Conservation (phyloP, 2,329 filamentous ascomycete genomes). For the Rhexocercosporidium sp. region DNA sequence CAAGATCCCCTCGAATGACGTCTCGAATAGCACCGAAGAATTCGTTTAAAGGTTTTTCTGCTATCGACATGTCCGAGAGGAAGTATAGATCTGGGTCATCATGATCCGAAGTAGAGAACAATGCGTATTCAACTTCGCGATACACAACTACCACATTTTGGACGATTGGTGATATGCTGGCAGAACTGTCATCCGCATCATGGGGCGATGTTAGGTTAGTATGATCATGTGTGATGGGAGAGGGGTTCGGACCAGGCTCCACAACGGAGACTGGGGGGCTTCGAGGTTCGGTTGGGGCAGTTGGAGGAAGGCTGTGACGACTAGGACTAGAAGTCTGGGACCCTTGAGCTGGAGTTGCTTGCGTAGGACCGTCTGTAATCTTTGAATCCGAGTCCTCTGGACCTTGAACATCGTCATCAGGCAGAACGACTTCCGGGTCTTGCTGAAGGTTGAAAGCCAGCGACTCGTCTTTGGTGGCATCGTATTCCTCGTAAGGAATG, state of each 20-base stretch:
- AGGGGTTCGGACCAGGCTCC: background rate
- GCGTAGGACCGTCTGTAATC: background rate
- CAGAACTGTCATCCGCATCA: background rate
- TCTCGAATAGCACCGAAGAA: conserved; percentile 61
- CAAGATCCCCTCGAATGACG: conserved; percentile 59
- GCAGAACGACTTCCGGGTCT: background rate
- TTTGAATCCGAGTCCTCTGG: background rate
- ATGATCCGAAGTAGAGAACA: conserved; percentile 61
- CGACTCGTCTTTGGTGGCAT: background rate
- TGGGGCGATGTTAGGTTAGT: background rate
- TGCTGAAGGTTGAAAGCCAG: conserved; percentile 1
- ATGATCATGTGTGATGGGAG: background rate
- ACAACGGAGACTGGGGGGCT: conserved; percentile 22
- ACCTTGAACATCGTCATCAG: background rate
- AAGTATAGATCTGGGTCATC: conserved; percentile 61
- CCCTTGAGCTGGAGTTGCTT: background rate
- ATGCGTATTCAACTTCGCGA: conserved; percentile 57
- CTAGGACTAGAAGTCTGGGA: conserved; percentile 13
- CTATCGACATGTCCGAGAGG: conserved; percentile 59
- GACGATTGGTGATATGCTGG: background rate
- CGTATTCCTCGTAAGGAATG: background rate
- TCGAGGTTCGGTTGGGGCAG: conserved; percentile 13
- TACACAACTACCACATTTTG: conserved; percentile 59
- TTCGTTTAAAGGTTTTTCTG: conserved; percentile 55
- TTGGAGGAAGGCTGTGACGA: conserved; percentile 1